Conservation (phyloP, 1,284 basidiomycete species). For the Ceratobasidium sp. region DNA sequence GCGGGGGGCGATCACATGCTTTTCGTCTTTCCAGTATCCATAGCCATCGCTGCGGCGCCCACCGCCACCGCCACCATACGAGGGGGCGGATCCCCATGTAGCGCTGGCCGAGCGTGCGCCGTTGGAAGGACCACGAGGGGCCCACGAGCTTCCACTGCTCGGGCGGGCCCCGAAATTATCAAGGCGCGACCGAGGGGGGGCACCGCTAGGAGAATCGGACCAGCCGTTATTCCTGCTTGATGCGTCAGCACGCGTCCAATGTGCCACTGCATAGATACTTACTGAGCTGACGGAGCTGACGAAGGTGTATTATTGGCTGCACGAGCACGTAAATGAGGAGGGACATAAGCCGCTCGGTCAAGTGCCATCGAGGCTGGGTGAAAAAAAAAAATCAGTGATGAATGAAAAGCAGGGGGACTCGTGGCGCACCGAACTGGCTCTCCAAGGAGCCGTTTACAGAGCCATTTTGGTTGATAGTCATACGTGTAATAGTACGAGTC, state of each 20-base stretch:
- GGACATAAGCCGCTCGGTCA: slow-evolving; percentile 75
- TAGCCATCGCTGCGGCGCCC: slow-evolving; percentile 65
- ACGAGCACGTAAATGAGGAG: slow-evolving; percentile 85
- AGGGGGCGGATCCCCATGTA: slow-evolving; percentile 46
- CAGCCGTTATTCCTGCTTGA: slow-evolving; percentile 63
- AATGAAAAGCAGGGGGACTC: background rate
- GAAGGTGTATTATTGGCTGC: slow-evolving; percentile 63
- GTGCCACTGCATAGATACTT: slow-evolving; percentile 41
- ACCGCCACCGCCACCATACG: slow-evolving; percentile 52
- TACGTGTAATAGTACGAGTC: slow-evolving; percentile 38
- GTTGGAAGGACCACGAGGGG: slow-evolving; percentile 51
- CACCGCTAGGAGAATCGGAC: slow-evolving; percentile 61
- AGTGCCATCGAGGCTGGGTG: slow-evolving; percentile 37
- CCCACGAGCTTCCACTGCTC: slow-evolving; percentile 48
- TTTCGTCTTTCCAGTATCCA: slow-evolving; percentile 89
- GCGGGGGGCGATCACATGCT: slow-evolving; percentile 78
- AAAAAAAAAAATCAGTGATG: slow-evolving; percentile 4
- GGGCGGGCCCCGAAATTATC: slow-evolving; percentile 48
- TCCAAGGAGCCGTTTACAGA: slow-evolving; percentile 35
- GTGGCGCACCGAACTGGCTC: slow-evolving; percentile 38
- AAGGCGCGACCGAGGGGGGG: slow-evolving; percentile 58
- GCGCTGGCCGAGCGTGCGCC: slow-evolving; percentile 50
- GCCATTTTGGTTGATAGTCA: slow-evolving; percentile 40
- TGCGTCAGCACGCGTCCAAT: slow-evolving; percentile 58
- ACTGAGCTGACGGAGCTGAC: too few relatives aligned